These are phyloP conservation scores for Sordariomycetes sp. DNA, from an alignment of 2,329 filamentous ascomycete species.

Conservation along the genomic window DNA sequence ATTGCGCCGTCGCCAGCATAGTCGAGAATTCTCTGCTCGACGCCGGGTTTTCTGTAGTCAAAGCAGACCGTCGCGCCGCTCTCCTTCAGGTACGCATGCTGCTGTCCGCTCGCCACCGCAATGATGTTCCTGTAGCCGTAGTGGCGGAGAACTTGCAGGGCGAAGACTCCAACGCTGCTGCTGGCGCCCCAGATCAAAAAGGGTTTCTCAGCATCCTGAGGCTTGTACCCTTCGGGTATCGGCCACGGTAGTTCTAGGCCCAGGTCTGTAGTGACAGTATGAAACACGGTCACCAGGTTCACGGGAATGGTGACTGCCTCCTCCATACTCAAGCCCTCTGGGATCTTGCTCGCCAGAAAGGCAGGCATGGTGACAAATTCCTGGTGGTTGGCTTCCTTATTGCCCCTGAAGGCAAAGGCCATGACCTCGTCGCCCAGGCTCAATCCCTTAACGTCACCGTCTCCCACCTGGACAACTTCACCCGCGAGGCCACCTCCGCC, in stretches of 20 bases:
- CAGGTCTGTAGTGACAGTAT: constrained; percentile 40
- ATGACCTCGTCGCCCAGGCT: constrained; percentile 45
- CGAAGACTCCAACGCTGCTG: constrained; percentile 41
- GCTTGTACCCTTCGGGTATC: constrained; percentile 28
- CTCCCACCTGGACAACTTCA: constrained; percentile 36
- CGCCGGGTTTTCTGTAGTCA: constrained; percentile 31
- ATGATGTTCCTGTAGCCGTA: constrained; percentile 44
- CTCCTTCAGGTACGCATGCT: constrained; percentile 30
- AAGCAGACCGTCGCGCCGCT: constrained; percentile 37
- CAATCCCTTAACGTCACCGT: constrained; percentile 27
- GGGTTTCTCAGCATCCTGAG: constrained; percentile 21
- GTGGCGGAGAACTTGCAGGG: constrained; percentile 38
- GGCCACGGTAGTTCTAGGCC: constrained; percentile 48
- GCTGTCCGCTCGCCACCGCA: constrained; percentile 33
- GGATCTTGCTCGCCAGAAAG: constrained; percentile 37
- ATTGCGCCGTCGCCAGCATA: constrained; percentile 12
- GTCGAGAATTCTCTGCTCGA: constrained; percentile 9
- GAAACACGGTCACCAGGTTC: constrained; percentile 51
- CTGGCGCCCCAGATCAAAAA: constrained; percentile 44
- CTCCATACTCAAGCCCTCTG: constrained; percentile 26
- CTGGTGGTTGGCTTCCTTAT: constrained; percentile 43
- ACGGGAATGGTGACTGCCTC: constrained; percentile 45
- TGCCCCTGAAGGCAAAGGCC: constrained; percentile 38
- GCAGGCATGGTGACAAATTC: constrained; percentile 42
- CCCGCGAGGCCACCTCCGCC: constrained; percentile 43